phyloP scores from a whole-genome alignment of 257 asterid genomes.

The Solanum piurae region DNA sequence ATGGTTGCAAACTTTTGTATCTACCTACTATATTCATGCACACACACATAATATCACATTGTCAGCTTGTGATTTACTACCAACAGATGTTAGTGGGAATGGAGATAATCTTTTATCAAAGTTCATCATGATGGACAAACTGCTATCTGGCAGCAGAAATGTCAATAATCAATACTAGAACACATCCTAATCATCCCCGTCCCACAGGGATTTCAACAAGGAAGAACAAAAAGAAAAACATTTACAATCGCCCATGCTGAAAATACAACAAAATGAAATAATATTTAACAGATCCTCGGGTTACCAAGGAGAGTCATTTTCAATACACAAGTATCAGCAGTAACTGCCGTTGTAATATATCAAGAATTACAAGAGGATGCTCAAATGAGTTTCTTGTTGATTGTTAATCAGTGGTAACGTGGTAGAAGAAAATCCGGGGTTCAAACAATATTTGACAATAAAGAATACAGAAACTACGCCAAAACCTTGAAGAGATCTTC shows the following conservation, averaged over 20 bases:
- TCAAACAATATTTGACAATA: not conserved
- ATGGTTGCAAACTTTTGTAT: not conserved
- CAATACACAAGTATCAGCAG: not conserved
- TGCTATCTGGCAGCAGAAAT: not conserved
- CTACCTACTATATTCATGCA: not conserved
- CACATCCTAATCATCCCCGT: not conserved
- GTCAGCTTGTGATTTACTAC: not conserved
- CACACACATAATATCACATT: not conserved
- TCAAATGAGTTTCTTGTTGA: not conserved
- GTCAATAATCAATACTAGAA: not conserved
- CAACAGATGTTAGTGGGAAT: not conserved
- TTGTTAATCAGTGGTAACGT: not conserved
- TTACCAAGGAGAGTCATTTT: not conserved
- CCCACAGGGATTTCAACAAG: not conserved
- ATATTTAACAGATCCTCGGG: not conserved
- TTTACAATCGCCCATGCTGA: not conserved
- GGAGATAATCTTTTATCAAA: not conserved
- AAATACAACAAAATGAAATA: not conserved
- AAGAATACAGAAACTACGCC: not conserved
- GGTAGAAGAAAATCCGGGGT: not conserved
- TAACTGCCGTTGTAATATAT: not conserved
- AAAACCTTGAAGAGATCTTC: not conserved
- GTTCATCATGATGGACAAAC: not conserved
- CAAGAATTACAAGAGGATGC: not conserved
- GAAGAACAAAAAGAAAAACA: not conserved